Base-by-base conservation (phyloP, 148 eudicot species). In the Euryodendron excelsum region DNA sequence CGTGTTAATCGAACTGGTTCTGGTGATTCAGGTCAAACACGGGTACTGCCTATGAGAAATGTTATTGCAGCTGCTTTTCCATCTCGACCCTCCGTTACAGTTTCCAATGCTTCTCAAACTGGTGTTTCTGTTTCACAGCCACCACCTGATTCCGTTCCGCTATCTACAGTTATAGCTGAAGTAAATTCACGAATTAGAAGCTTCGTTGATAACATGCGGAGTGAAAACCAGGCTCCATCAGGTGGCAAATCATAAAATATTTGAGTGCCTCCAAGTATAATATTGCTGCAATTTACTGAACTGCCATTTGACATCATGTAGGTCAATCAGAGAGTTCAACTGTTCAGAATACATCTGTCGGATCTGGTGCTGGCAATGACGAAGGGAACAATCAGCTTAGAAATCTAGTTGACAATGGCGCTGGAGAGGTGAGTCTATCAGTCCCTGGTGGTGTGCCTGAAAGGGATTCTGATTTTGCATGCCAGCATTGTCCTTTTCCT, bases 51-150 rank as follows among this genome's bases (percentile, higher is more conserved):
- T 55, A 79, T 78, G 75, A 82, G 91, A 77, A 92, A 86, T 87
- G 82, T 86, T 45, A 79, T 71, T 78, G 88, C 90, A 65, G 72
- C 90, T 64, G 85, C 90, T 82, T 72, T 86, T 72, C 94, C 92
- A 53, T 44, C 88, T 80, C 87, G 69, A 73, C 80, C 90, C 52
- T 74, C 87, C 64, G 79, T 81, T 77, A 79, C 92, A 8, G 80
- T 80, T 72, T 68, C 90, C 69, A 77, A 73, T 86, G 59, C 78
- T 27, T 78, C 82, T 50, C 93, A 81, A 73, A 81, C 91, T 81
- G 88, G 80, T 78, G 83, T 78, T 77, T 84, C 83, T 79, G 77
- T 83, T 77, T 78, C 87, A 20, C 89, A 82, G 81, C 73, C 82
- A 20, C 23, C 65, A 52, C 78, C 84, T 68, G 88, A 84, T 78